phyloP scores from a whole-genome alignment of 2,329 filamentous ascomycete species.

The Chrysoporthe austroafricana region DNA sequence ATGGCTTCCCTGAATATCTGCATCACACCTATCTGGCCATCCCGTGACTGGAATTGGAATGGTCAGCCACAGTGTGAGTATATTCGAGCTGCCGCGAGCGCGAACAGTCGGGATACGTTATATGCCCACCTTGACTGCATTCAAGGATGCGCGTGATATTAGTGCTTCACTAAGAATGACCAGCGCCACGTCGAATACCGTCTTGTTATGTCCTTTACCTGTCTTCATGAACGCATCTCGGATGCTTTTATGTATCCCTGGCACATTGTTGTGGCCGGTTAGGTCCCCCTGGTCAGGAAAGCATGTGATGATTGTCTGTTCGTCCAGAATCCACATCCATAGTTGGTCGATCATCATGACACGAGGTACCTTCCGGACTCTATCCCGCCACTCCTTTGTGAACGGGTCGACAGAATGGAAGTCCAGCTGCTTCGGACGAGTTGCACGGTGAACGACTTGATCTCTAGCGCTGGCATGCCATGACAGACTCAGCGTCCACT shows the following conservation, averaged over 20 bases:
- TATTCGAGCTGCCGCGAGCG: conserved; percentile 11
- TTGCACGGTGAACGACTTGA: conserved; percentile 47
- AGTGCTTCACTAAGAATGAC: conserved; percentile 47
- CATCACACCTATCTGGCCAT: conserved; percentile 21
- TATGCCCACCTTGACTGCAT: conserved; percentile 39
- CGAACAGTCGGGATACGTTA: conserved; percentile 35
- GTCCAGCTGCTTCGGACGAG: conserved; percentile 31
- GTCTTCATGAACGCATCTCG: conserved; percentile 37
- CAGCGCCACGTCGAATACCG: conserved; percentile 47
- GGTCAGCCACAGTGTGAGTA: no score
- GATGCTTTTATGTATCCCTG: conserved; percentile 46
- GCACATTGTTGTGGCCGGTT: conserved; percentile 43
- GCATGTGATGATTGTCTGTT: conserved; percentile 37
- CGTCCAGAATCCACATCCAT: conserved; percentile 40
- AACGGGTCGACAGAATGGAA: conserved; percentile 31
- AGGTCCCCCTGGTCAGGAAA: conserved; percentile 46
- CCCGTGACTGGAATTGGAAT: conserved; percentile 8
- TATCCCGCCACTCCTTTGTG: conserved; percentile 28
- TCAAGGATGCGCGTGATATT: conserved; percentile 44
- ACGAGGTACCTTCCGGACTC: conserved; percentile 35
- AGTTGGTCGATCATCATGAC: conserved; percentile 40
- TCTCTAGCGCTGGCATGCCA: conserved; percentile 43
- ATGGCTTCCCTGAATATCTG: conserved; percentile 25
- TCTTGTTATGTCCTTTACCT: conserved; percentile 37
- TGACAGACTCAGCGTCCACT: conserved; percentile 41